A percentile compares a stretch with the other conserved stretches of the same genome.
phyloP scores from a whole-genome alignment of 1,139 yeast species.

The Spathaspora sp. region DNA sequence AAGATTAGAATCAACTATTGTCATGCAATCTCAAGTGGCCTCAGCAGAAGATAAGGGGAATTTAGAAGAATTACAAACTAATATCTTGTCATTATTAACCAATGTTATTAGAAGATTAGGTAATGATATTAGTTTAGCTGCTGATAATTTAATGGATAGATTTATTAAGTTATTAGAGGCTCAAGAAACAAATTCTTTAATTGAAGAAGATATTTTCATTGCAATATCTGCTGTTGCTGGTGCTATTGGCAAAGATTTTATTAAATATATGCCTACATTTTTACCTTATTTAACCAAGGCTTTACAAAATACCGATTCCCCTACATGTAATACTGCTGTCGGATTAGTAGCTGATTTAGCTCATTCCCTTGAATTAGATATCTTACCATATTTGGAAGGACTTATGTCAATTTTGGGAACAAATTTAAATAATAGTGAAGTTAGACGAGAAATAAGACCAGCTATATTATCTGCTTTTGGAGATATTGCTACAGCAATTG shows the following conservation, averaged over 20 bases:
- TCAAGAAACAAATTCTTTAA: conserved; percentile 68
- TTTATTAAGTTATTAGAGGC: conserved; percentile 66
- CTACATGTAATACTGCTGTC: conserved; percentile 83
- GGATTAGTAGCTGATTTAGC: conserved; percentile 96
- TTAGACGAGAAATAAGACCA: conserved; percentile 81
- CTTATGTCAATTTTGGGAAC: conserved; percentile 82
- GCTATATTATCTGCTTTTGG: conserved; percentile 93
- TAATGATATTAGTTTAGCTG: conserved; percentile 59
- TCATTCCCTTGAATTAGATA: conserved; percentile 78
- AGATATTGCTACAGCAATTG: conserved; percentile 89
- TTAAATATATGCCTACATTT: conserved; percentile 75
- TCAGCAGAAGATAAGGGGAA: conserved; percentile 71
- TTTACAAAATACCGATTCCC: conserved; percentile 76
- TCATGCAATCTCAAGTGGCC: conserved; percentile 51
- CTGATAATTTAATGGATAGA: conserved; percentile 83
- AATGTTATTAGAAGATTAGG: conserved; percentile 85
- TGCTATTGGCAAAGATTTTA: conserved; percentile 68
- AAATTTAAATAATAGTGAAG: conserved; percentile 61
- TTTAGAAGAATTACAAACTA: conserved; percentile 86
- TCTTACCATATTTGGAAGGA: conserved; percentile 72
- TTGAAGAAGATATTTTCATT: conserved; percentile 92
- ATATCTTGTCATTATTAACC: conserved; percentile 82
- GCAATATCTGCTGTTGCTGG: conserved; percentile 89
- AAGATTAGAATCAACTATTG: conserved; percentile 68
- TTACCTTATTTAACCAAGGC: conserved; percentile 80